phyloP scores from a whole-genome alignment of 345 rosid genomes.

The Jatropha curcas region DNA sequence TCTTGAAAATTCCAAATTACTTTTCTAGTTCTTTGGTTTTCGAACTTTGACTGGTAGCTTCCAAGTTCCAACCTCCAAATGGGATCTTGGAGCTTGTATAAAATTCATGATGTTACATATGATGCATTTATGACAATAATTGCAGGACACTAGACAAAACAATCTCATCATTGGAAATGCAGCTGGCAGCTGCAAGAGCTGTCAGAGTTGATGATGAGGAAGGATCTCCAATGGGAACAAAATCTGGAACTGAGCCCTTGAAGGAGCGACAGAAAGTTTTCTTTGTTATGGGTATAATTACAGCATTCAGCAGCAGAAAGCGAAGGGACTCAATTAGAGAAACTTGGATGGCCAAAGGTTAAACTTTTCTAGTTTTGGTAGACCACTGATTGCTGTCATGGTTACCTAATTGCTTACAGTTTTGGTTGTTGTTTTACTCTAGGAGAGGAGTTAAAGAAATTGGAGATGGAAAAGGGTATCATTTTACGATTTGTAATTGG shows the following conservation, averaged over 20 bases:
- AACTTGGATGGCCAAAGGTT: slow-evolving; percentile 82
- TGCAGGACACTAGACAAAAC: slow-evolving; percentile 71
- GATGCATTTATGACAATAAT: slow-evolving; percentile 4
- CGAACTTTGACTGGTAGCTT: background rate
- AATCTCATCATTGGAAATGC: slow-evolving; percentile 73
- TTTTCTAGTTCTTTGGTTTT: background rate
- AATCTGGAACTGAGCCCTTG: slow-evolving; percentile 43
- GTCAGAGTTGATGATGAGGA: slow-evolving; percentile 43
- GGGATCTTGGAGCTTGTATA: background rate
- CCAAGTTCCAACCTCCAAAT: background rate
- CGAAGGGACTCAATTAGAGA: slow-evolving; percentile 77
- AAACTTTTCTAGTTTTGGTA: slow-evolving; percentile 3
- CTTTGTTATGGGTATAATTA: slow-evolving; percentile 79
- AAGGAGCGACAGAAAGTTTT: slow-evolving; percentile 62
- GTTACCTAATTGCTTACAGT: slow-evolving; percentile 12
- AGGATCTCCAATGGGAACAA: slow-evolving; percentile 37
- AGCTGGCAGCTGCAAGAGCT: slow-evolving; percentile 78
- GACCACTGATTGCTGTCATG: background rate
- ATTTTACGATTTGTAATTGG: slow-evolving; percentile 64
- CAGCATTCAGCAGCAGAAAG: slow-evolving; percentile 82
- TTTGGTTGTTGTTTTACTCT: slow-evolving; percentile 28
- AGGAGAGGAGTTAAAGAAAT: slow-evolving; percentile 61
- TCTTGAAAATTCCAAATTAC: slow-evolving; percentile 9
- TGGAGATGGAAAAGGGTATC: slow-evolving; percentile 73
- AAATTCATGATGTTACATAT: background rate